Conservation (phyloP, 768 basidiomycete genomes). For the Suillus ampliporus region DNA sequence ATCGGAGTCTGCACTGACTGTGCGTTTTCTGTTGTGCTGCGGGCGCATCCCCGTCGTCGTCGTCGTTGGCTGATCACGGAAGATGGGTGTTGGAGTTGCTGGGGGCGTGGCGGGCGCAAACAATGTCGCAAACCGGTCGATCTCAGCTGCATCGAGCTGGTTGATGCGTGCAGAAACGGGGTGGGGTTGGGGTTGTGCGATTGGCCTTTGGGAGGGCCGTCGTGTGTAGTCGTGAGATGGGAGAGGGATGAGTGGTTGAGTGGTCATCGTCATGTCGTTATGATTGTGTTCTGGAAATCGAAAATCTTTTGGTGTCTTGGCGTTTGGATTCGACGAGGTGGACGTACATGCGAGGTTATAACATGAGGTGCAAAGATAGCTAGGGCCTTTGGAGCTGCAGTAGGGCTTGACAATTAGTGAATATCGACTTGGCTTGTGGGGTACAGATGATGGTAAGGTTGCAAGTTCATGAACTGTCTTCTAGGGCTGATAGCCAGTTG, state of each 20-base stretch:
- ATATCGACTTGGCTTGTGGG: background rate
- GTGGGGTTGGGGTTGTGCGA: background rate
- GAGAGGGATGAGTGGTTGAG: background rate
- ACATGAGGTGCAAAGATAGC: constrained; percentile 4
- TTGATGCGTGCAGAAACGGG: background rate
- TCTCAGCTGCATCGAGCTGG: constrained; percentile 32
- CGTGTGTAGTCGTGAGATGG: background rate
- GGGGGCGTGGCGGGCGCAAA: constrained; percentile 48
- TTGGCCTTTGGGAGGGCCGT: background rate
- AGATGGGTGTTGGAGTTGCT: constrained; percentile 23
- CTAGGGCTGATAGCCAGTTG: background rate
- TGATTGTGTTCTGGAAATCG: background rate
- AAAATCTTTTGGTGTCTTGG: background rate
- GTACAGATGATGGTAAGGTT: background rate
- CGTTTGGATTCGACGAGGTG: background rate
- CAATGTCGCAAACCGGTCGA: constrained; percentile 48
- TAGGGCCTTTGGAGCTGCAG: background rate
- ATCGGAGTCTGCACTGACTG: constrained; percentile 47
- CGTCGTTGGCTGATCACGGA: background rate
- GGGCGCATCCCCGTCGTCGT: background rate
- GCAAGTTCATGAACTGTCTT: background rate
- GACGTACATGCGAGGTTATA: background rate
- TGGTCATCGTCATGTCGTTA: background rate
- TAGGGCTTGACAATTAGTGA: background rate
- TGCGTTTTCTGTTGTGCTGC: constrained; percentile 18